phyloP scores from a whole-genome alignment of 371 early-diverging fungal genomes.

The Apophysomyces ossiformis region DNA sequence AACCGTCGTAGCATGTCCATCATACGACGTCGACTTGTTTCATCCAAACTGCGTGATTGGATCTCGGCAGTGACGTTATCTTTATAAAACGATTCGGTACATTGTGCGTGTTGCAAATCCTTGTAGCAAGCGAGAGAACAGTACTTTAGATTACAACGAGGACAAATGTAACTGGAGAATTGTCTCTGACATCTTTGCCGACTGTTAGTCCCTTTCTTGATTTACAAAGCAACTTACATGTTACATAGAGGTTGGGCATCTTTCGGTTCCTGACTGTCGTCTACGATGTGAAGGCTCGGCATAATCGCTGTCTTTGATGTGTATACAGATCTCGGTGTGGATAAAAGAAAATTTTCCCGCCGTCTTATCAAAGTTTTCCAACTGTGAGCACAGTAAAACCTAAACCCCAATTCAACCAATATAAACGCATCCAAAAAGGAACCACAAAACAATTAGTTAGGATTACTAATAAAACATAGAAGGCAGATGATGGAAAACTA shows the following conservation, averaged over 20 bases:
- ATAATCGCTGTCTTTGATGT: neutral
- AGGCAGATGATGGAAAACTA: too few species aligned
- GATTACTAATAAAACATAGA: too few species aligned
- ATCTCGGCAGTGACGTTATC: constrained; percentile 66
- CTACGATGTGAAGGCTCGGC: constrained; percentile 12
- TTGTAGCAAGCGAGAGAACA: constrained; percentile 74
- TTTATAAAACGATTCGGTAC: constrained; percentile 73
- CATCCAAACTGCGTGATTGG: constrained; percentile 41
- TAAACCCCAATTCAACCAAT: too few species aligned
- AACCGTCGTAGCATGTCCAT: constrained; percentile 56
- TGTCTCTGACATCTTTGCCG: constrained; percentile 56
- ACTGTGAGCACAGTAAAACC: too few species aligned
- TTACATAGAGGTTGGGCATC: constrained; percentile 13
- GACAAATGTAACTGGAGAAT: constrained; percentile 68
- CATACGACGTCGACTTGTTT: constrained; percentile 57
- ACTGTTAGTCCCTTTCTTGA: neutral
- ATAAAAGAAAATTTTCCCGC: too few species aligned
- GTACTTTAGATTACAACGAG: constrained; percentile 72
- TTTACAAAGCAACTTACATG: neutral
- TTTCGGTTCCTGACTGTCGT: neutral
- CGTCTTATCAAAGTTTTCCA: too few species aligned
- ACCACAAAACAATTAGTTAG: too few species aligned
- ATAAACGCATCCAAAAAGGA: too few species aligned
- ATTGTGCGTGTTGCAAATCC: constrained; percentile 51
- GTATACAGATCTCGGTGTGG: neutral